A percentile compares a stretch with the other conserved stretches of the same genome.
Conservation (phyloP, 1,284 basidiomycete genomes). For the Mixia osmundae region DNA sequence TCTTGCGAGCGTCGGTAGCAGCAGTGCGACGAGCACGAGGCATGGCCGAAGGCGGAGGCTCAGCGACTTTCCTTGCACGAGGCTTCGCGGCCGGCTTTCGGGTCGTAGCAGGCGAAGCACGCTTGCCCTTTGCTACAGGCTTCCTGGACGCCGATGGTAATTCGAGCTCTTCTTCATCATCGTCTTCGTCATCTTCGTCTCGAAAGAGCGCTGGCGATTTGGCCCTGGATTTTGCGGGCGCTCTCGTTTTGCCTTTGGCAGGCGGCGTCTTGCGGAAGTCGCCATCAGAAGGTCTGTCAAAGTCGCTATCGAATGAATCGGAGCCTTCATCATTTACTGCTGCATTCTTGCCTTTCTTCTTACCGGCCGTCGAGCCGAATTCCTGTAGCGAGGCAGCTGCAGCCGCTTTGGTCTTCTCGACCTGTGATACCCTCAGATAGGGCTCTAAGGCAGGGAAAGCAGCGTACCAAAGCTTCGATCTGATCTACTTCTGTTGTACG, state of each 20-base stretch:
- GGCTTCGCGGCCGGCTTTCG: too few species aligned
- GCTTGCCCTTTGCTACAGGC: slow-evolving; percentile 20
- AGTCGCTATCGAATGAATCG: slow-evolving; percentile 3
- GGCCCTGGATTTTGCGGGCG: slow-evolving; percentile 5
- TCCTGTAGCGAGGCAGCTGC: slow-evolving; percentile 11
- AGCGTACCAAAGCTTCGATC: too few species aligned
- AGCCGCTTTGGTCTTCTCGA: slow-evolving; percentile 7
- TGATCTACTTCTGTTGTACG: slow-evolving; percentile 11
- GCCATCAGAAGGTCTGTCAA: background rate
- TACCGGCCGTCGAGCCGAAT: slow-evolving; percentile 14
- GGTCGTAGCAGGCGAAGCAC: slow-evolving; percentile 19
- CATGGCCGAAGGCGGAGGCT: too few species aligned
- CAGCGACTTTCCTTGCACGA: too few species aligned
- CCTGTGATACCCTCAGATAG: too few species aligned
- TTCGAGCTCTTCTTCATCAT: slow-evolving; percentile 6
- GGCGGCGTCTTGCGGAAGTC: background rate
- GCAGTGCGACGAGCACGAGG: too few species aligned
- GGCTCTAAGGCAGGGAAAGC: too few species aligned
- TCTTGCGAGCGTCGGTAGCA: too few species aligned
- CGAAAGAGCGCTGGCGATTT: background rate
- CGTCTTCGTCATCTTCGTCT: background rate
- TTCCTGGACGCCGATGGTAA: slow-evolving; percentile 10
- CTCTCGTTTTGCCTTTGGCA: slow-evolving; percentile 4
- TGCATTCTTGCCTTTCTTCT: slow-evolving; percentile 2
- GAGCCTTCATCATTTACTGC: slow-evolving; percentile 9